A percentile compares a stretch with the other conserved stretches of the same genome.
Conservation (phyloP, 129 eudicot genomes). For the Saposhnikovia divaricata region DNA sequence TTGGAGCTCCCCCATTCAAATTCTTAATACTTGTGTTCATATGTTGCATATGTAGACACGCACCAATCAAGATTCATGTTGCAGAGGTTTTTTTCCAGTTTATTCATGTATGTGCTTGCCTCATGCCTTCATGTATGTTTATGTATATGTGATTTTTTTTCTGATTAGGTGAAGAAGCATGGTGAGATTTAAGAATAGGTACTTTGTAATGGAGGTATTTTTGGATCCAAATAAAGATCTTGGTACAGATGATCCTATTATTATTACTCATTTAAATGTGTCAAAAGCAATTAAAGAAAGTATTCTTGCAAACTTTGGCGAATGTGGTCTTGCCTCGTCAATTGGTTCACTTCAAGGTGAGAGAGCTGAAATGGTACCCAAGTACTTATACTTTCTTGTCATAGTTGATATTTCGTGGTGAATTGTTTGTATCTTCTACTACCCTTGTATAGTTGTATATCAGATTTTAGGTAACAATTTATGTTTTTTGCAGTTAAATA, state of each 20-base stretch:
- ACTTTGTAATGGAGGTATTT: constrained; percentile 88
- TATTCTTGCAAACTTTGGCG: constrained; percentile 85
- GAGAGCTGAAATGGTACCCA: constrained; percentile 6
- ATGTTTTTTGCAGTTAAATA: constrained; percentile 60
- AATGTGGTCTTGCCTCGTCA: constrained; percentile 86
- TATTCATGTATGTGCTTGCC: no score
- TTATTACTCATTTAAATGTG: constrained; percentile 62
- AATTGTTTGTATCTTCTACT: not conserved
- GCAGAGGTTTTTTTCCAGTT: no score
- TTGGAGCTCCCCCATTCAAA: not conserved
- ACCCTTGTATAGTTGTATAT: not conserved
- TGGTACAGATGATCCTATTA: constrained; percentile 56
- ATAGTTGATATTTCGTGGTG: not conserved
- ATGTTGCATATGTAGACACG: no score
- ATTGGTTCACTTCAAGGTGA: constrained; percentile 72
- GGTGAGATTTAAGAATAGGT: constrained; percentile 90
- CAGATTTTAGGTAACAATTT: not conserved
- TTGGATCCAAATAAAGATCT: constrained; percentile 72
- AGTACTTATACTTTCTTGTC: not conserved
- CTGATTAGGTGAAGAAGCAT: constrained; percentile 28
- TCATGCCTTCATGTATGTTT: not conserved
- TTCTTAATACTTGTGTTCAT: no score
- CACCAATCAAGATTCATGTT: no score
- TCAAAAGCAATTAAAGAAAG: constrained; percentile 75
- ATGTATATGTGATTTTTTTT: no score